Percentiles rank a stretch among this genome's conserved stretches.
Conservation (phyloP, 129 eudicot species). For the Lactuca saligna region DNA sequence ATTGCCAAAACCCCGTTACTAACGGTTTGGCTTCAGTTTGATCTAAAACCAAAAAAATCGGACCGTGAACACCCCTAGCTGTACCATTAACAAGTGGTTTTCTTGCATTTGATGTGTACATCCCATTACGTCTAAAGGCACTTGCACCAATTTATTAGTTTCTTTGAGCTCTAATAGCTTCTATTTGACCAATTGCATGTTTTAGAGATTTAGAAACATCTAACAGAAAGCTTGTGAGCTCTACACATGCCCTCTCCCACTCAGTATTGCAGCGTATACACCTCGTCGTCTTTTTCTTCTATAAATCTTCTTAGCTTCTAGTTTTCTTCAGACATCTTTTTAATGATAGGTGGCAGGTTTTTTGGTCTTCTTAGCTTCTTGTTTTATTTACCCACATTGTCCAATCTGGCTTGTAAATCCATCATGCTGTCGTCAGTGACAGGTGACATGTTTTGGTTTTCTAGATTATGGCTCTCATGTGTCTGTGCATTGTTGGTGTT, state of each 20-base stretch:
- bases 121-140: background rate
- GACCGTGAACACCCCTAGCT: background rate
- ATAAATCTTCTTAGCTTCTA: slow-evolving; percentile 38
- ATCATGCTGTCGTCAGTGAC: slow-evolving; percentile 23
- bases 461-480: slow-evolving; percentile 22
- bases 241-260: slow-evolving; percentile 80
- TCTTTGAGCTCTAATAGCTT: slow-evolving; percentile 32
- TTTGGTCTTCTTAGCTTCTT: no score
- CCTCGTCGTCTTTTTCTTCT: slow-evolving; percentile 62
- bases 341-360: no score
- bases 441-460: slow-evolving; percentile 19
- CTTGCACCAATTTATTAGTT: slow-evolving; percentile 14
- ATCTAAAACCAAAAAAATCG: no score
- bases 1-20: no score
- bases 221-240: slow-evolving; percentile 67
- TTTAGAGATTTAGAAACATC: slow-evolving; percentile 71
- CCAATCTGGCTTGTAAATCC: slow-evolving; percentile 54
- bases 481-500: slow-evolving; percentile 29
- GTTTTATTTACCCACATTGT: slow-evolving; percentile 42
- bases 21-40: no score
- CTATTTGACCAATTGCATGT: slow-evolving; percentile 64
- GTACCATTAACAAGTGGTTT: slow-evolving; percentile 30
- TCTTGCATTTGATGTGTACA: slow-evolving; percentile 23
- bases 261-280: slow-evolving; percentile 41
- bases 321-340: slow-evolving; percentile 50